Evolutionary conservation across 768 basidiomycete species (phyloP).

Genomic region (Tricholoma flavovirens): DNA sequence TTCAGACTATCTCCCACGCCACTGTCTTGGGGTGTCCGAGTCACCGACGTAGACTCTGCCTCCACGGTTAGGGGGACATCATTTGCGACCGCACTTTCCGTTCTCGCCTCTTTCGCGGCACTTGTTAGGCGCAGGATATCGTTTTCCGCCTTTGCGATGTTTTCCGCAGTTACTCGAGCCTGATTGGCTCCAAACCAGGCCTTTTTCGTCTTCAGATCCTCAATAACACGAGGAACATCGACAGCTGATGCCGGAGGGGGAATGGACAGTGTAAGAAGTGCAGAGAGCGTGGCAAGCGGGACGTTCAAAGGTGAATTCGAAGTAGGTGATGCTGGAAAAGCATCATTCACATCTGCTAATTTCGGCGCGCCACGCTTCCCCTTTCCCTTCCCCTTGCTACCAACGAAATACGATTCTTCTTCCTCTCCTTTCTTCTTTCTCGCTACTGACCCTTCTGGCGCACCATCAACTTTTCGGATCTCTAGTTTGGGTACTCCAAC

Average conservation of each 20-base stretch:
- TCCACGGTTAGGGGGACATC: conserved; percentile 26
- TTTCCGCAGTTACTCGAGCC: conserved; percentile 69
- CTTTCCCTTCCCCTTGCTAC: conserved; percentile 59
- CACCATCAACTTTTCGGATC: conserved; percentile 73
- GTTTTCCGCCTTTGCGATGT: conserved; percentile 73
- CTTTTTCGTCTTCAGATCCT: conserved; percentile 91
- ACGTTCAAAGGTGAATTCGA: conserved; percentile 51
- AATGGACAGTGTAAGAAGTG: conserved; percentile 83
- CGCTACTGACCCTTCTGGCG: conserved; percentile 60
- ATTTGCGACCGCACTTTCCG: conserved; percentile 22
- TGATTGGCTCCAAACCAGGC: conserved; percentile 95
- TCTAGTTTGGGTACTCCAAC: conserved; percentile 77
- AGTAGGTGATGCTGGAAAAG: conserved; percentile 19
- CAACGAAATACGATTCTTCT: conserved; percentile 76
- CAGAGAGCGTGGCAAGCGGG: conserved; percentile 80
- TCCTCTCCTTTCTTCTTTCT: conserved; percentile 94
- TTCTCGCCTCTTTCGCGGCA: conserved; percentile 31
- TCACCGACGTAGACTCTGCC: conserved; percentile 40
- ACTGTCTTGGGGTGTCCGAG: conserved; percentile 32
- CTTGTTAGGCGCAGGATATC: conserved; percentile 60
- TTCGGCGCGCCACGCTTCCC: conserved; percentile 52
- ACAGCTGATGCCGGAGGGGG: conserved; percentile 73
- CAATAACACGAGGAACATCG: conserved; percentile 80
- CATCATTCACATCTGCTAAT: conserved; percentile 29
- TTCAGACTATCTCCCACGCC: conserved; percentile 38